These are phyloP conservation scores for Yamadazyma akitaensis DNA, from an alignment of 805 yeast species.

Conservation along the genomic window DNA sequence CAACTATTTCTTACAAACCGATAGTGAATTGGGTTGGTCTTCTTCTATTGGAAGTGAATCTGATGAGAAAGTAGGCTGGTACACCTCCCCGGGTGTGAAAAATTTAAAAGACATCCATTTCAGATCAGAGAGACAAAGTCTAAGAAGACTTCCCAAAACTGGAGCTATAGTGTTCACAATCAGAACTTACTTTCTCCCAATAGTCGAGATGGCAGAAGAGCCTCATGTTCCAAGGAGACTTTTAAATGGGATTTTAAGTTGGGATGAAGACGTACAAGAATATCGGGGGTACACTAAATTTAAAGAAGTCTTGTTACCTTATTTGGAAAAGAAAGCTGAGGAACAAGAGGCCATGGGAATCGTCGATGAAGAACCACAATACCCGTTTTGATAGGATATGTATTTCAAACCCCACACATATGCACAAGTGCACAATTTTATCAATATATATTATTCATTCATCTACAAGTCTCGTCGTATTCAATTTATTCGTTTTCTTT, in stretches of 20 bases:
- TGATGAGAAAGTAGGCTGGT: conserved; percentile 56
- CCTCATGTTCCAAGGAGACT: conserved; percentile 61
- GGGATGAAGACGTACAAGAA: conserved; percentile 58
- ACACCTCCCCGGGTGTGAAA: conserved; percentile 52
- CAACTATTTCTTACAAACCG: conserved; percentile 64
- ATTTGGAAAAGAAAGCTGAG: conserved; percentile 44
- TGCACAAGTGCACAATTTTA: too few species aligned
- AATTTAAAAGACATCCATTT: conserved; percentile 47
- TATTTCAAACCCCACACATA: background rate
- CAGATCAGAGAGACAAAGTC: conserved; percentile 63
- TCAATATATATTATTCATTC: too few species aligned
- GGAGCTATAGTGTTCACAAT: conserved; percentile 61
- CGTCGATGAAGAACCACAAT: conserved; percentile 35
- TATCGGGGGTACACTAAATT: conserved; percentile 59
- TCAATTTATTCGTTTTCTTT: background rate
- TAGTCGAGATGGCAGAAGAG: conserved; percentile 52
- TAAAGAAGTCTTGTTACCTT: conserved; percentile 53
- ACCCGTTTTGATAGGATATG: conserved; percentile 34
- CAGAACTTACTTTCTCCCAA: conserved; percentile 60
- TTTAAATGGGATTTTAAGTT: conserved; percentile 54
- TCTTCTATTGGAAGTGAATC: conserved; percentile 58
- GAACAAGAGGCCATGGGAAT: conserved; percentile 47
- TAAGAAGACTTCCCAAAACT: conserved; percentile 56
- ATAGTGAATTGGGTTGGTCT: conserved; percentile 63
- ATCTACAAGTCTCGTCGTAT: too few species aligned